A percentile compares a stretch with the other conserved stretches of the same genome.
Conservation (phyloP, 2,329 filamentous ascomycete genomes). For the Aureobasidium melanogenum region DNA sequence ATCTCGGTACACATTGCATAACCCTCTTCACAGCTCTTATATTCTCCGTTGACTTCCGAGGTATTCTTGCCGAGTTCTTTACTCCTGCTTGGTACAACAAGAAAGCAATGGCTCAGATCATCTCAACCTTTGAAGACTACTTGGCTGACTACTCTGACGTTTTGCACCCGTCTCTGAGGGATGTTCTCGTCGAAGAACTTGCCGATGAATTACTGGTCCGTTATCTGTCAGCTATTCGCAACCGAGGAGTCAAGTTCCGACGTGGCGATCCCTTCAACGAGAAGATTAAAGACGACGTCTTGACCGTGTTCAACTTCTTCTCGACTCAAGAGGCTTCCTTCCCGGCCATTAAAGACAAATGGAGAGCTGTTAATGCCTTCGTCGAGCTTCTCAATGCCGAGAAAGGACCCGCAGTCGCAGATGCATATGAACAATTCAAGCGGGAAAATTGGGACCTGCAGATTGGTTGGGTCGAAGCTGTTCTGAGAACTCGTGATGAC, state of each 20-base stretch:
- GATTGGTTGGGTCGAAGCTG: constrained; percentile 90
- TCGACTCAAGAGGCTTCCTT: constrained; percentile 62
- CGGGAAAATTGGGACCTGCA: constrained; percentile 85
- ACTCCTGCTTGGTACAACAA: constrained; percentile 80
- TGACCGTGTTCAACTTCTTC: constrained; percentile 87
- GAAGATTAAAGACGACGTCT: constrained; percentile 87
- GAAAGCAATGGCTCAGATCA: constrained; percentile 86
- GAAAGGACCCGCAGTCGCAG: constrained; percentile 63
- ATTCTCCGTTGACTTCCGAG: constrained; percentile 80
- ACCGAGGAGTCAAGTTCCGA: constrained; percentile 76
- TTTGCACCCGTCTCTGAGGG: constrained; percentile 76
- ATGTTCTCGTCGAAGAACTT: constrained; percentile 89
- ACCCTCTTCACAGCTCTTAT: constrained; percentile 77
- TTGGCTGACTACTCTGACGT: constrained; percentile 74
- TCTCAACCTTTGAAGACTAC: constrained; percentile 92
- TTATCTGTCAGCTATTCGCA: constrained; percentile 77
- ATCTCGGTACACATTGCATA: constrained; percentile 89
- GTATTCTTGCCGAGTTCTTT: constrained; percentile 83
- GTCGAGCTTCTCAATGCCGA: constrained; percentile 65
- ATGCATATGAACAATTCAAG: constrained; percentile 79
- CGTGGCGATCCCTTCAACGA: constrained; percentile 80
- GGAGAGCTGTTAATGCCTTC: constrained; percentile 83
- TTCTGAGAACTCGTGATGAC: constrained; percentile 78
- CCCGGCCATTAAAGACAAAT: constrained; percentile 74
- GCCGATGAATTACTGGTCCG: constrained; percentile 81